Evolutionary conservation across 2,329 filamentous ascomycete genomes (phyloP).

Genomic region (Westerdykella ornata): DNA sequence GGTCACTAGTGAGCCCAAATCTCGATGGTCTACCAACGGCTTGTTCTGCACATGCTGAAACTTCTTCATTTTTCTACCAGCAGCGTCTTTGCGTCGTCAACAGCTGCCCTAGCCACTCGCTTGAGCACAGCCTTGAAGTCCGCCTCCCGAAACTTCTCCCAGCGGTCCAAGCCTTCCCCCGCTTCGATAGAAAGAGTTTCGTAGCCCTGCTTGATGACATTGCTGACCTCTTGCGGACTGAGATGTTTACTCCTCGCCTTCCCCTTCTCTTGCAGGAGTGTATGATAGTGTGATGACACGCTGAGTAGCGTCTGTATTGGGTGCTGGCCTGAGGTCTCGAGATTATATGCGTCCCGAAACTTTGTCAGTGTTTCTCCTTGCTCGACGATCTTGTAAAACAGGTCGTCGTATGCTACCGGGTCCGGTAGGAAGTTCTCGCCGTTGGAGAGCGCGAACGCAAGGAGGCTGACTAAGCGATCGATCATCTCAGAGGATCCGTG

Average conservation of each 20-base stretch:
- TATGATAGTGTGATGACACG: constrained; percentile 79
- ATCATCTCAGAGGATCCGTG: constrained; percentile 67
- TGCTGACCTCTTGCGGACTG: constrained; percentile 75
- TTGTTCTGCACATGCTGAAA: background rate
- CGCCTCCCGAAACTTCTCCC: constrained; percentile 80
- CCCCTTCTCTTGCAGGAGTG: constrained; percentile 59
- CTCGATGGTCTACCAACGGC: background rate
- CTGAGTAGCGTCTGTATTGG: constrained; percentile 80
- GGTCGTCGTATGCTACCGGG: constrained; percentile 81
- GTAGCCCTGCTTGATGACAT: constrained; percentile 93
- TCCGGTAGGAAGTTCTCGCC: constrained; percentile 89
- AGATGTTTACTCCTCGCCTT: constrained; percentile 57
- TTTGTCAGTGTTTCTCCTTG: constrained; percentile 73
- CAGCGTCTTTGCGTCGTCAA: constrained; percentile 58
- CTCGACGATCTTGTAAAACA: constrained; percentile 98
- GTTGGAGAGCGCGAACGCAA: constrained; percentile 75
- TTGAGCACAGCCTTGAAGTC: constrained; percentile 81
- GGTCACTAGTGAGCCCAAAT: too few species aligned
- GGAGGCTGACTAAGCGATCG: constrained; percentile 69
- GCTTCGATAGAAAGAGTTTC: constrained; percentile 89
- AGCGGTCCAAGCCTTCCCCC: constrained; percentile 76
- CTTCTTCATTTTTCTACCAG: constrained; percentile 26
- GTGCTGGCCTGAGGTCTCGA: constrained; percentile 43
- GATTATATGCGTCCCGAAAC: constrained; percentile 70
- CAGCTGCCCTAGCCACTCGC: constrained; percentile 73